These are phyloP conservation scores for Phaeotremella fagi DNA, from an alignment of 768 basidiomycete species.

Conservation along the genomic window DNA sequence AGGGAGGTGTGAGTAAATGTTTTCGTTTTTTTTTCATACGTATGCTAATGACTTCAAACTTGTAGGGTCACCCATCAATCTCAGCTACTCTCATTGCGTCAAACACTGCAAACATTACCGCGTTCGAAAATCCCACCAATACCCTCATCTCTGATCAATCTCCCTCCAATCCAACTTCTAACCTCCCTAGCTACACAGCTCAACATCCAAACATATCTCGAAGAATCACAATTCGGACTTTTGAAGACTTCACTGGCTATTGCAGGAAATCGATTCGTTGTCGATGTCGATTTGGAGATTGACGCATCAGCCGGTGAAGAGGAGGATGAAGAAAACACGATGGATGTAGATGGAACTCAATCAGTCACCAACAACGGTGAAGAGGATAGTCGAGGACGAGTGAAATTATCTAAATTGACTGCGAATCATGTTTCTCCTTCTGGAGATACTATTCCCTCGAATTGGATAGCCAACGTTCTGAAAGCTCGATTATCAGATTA, in stretches of 20 bases:
- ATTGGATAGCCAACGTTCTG: conserved; percentile 17
- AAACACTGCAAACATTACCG: background rate
- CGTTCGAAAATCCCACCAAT: background rate
- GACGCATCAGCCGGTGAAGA: conserved; percentile 18
- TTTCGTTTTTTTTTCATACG: background rate
- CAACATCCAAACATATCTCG: conserved; percentile 34
- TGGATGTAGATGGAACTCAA: conserved; percentile 4
- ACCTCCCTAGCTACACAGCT: conserved; percentile 16
- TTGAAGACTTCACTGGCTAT: conserved; percentile 34
- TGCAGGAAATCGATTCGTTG: conserved; percentile 32
- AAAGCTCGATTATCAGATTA: conserved; percentile 15
- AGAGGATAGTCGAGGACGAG: conserved; percentile 13
- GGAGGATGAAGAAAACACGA: conserved; percentile 18
- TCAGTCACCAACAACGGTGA: conserved; percentile 6
- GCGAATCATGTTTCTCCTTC: conserved; percentile 24
- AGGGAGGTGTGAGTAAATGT: conserved; percentile 22
- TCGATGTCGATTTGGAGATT: conserved; percentile 38
- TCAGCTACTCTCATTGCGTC: conserved; percentile 3
- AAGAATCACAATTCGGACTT: conserved; percentile 42
- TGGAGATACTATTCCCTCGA: conserved; percentile 20
- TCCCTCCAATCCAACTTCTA: conserved; percentile 22
- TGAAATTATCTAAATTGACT: conserved; percentile 24
- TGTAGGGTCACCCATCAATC: conserved; percentile 22
- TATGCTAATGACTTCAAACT: background rate
- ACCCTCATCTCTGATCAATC: conserved; percentile 11